These are phyloP conservation scores for Fragaria ananassa DNA, from an alignment of 306 rosid genomes.

Conservation along the genomic window DNA sequence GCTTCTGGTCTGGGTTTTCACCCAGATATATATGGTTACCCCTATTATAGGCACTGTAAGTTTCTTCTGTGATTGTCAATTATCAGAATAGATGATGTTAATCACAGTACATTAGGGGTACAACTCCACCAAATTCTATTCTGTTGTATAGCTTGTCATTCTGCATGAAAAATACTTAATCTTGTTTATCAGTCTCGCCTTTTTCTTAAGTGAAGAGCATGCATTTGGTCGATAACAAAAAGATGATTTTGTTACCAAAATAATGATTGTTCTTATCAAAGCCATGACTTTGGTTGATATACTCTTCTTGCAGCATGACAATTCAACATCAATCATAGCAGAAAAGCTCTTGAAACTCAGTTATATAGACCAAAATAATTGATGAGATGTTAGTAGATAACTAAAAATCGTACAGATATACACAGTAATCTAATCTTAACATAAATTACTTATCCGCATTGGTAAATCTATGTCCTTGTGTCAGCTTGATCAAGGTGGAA, in stretches of 20 bases:
- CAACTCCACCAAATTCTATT: neutral
- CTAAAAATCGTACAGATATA: neutral
- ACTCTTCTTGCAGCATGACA: neutral
- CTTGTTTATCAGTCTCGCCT: neutral
- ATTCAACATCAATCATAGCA: neutral
- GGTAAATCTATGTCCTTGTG: neutral
- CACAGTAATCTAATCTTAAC: neutral
- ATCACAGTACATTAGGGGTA: neutral
- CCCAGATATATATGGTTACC: neutral
- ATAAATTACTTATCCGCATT: neutral
- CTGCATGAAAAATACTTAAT: neutral
- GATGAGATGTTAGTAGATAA: neutral
- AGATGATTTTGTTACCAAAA: neutral
- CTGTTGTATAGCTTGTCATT: neutral
- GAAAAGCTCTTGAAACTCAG: neutral
- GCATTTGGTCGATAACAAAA: neutral
- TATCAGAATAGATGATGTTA: neutral
- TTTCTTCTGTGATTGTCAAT: neutral
- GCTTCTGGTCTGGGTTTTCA: neutral
- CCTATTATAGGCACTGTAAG: neutral
- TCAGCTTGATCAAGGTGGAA: constrained; percentile 68
- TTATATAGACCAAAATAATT: neutral
- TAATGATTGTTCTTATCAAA: neutral
- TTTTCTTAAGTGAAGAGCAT: neutral
- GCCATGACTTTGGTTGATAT: neutral